Percentiles rank a stretch among this genome's conserved stretches.
Evolutionary conservation across 2,329 filamentous ascomycete species (phyloP).

Genomic region (Periconia macrospinosa): DNA sequence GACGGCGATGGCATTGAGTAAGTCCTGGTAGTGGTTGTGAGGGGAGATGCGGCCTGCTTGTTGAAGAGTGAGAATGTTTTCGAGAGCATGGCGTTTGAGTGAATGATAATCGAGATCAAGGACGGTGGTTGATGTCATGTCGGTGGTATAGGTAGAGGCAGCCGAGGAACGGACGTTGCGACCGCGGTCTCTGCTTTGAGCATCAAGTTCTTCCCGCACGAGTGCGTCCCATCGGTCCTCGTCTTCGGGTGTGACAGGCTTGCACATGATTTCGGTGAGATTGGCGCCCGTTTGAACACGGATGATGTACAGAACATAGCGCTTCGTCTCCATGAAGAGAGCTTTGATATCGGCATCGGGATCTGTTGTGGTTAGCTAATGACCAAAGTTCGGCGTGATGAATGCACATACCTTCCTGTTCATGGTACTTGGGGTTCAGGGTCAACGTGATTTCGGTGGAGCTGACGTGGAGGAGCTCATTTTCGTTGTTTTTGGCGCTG

Average conservation of each 20-base stretch:
- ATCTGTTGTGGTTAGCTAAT: slow-evolving; percentile 55
- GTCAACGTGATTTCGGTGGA: slow-evolving; percentile 90
- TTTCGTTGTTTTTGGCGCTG: slow-evolving; percentile 95
- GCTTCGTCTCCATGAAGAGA: slow-evolving; percentile 97
- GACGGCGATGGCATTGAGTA: slow-evolving; percentile 94
- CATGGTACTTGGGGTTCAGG: slow-evolving; percentile 84
- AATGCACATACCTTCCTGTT: slow-evolving; percentile 65
- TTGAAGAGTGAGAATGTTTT: slow-evolving; percentile 91
- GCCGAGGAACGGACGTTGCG: slow-evolving; percentile 80
- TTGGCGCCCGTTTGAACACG: slow-evolving; percentile 89
- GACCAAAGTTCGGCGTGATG: background rate
- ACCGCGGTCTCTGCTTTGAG: slow-evolving; percentile 46
- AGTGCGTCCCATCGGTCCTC: slow-evolving; percentile 84
- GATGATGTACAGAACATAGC: slow-evolving; percentile 96
- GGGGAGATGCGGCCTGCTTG: slow-evolving; percentile 81
- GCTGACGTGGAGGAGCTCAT: slow-evolving; percentile 83
- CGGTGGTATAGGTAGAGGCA: slow-evolving; percentile 72
- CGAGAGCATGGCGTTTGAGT: slow-evolving; percentile 87
- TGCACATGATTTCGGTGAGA: slow-evolving; percentile 93
- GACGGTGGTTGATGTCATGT: slow-evolving; percentile 56
- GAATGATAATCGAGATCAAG: slow-evolving; percentile 92
- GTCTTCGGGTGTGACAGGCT: slow-evolving; percentile 83
- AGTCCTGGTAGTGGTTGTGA: slow-evolving; percentile 91
- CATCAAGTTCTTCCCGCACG: slow-evolving; percentile 74
- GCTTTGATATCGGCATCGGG: slow-evolving; percentile 90